phyloP scores from a whole-genome alignment of 352 stramenopile genomes.

The Pythium coloratum region DNA sequence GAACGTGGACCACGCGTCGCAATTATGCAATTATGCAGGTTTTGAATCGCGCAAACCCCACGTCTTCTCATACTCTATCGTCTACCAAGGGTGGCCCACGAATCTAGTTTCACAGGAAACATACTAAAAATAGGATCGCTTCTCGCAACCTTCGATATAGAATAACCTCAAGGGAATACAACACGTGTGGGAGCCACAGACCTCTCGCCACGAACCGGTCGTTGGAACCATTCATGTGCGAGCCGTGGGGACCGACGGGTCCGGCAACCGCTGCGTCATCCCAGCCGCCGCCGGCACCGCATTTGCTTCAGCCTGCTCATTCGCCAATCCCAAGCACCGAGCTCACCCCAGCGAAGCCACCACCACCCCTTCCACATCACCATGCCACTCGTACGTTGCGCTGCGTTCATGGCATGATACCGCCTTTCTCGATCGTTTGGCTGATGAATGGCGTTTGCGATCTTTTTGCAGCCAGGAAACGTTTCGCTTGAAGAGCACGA shows the following conservation, averaged over 20 bases:
- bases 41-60: background rate
- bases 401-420: constrained; percentile 3
- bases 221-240: constrained; percentile 7
- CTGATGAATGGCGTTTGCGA: background rate
- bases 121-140: background rate
- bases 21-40: constrained; percentile 21
- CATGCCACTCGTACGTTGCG: constrained; percentile 58
- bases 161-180: constrained; percentile 1
- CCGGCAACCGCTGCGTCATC: constrained; percentile 7
- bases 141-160: constrained; percentile 1
- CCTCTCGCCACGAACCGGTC: background rate
- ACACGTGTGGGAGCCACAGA: background rate
- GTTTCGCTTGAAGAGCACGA: constrained; percentile 93
- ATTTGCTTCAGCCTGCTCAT: constrained; percentile 6
- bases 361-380: constrained; percentile 7
- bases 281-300: constrained; percentile 13
- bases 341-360: constrained; percentile 3
- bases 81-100: background rate
- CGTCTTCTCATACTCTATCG: constrained; percentile 3
- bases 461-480: constrained; percentile 50
- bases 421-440: background rate
- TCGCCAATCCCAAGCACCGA: constrained; percentile 24
- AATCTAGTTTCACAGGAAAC: constrained; percentile 4
- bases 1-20: constrained; percentile 21
- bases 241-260: constrained; percentile 12